These are phyloP conservation scores for Sordariomycetes sp. DNA, from an alignment of 2,329 filamentous ascomycete genomes.

Conservation along the genomic window DNA sequence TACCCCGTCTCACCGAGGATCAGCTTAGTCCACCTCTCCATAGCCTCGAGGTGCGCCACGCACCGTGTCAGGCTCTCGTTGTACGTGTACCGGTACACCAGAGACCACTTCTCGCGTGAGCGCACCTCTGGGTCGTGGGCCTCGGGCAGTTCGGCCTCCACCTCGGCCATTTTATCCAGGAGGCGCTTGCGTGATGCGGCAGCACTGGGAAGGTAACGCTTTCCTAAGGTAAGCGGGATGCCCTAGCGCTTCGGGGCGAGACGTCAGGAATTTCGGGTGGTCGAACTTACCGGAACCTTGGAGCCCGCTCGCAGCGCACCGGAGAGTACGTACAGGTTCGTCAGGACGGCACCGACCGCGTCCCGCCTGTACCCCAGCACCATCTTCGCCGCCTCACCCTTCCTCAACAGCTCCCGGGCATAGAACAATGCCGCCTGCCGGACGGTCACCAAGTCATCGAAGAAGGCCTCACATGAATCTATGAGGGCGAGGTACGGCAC, in stretches of 20 bases:
- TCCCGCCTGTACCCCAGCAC: constrained; percentile 39
- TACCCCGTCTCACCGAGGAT: constrained; percentile 42
- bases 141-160: constrained; percentile 24
- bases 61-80: constrained; percentile 39
- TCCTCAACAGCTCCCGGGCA: constrained; percentile 35
- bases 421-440: constrained; percentile 45
- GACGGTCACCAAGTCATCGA: constrained; percentile 43
- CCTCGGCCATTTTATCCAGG: constrained; percentile 32
- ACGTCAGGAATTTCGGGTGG: not conserved
- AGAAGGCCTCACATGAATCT: constrained; percentile 41
- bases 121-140: constrained; percentile 13
- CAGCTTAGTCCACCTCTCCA: constrained; percentile 42
- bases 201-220: constrained; percentile 42
- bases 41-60: constrained; percentile 36
- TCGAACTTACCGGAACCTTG: constrained; percentile 29
- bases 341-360: constrained; percentile 41
- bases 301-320: constrained; percentile 36
- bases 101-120: constrained; percentile 33
- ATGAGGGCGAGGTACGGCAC: constrained; percentile 42
- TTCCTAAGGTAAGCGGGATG: not conserved
- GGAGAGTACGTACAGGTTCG: constrained; percentile 44
- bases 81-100: constrained; percentile 43
- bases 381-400: constrained; percentile 31
- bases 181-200: constrained; percentile 37
- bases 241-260: not conserved